Percentiles rank a stretch among this genome's conserved stretches.
Evolutionary conservation across 768 basidiomycete genomes (phyloP).

Genomic region (Multifurca ochricompacta): DNA sequence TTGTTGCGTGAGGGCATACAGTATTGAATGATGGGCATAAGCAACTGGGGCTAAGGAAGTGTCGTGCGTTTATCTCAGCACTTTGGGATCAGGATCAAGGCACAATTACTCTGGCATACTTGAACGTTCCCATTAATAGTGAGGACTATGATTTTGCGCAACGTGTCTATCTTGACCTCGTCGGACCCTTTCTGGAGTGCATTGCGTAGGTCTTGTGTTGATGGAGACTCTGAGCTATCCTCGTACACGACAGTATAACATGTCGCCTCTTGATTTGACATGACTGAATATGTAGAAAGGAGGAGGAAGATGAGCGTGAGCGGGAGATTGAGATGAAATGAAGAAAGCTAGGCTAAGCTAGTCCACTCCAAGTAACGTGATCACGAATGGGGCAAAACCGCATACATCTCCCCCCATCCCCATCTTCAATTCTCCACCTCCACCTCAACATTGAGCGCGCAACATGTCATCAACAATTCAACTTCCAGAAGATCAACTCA

Average conservation of each 20-base stretch:
- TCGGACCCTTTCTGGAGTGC: constrained; percentile 92
- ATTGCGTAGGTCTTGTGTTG: constrained; percentile 73
- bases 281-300: constrained; percentile 16
- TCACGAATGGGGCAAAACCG: not conserved
- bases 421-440: not conserved
- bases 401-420: no score
- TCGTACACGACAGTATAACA: constrained; percentile 80
- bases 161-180: constrained; percentile 93
- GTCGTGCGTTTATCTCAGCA: not conserved
- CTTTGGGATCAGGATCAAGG: not conserved
- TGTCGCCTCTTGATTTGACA: constrained; percentile 45
- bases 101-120: constrained; percentile 37
- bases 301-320: not conserved
- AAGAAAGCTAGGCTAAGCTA: not conserved
- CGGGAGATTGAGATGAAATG: not conserved
- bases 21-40: constrained; percentile 99
- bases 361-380: not conserved
- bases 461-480: constrained; percentile 44
- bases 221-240: constrained; percentile 63
- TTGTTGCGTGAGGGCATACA: constrained; percentile 94
- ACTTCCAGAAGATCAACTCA: constrained; percentile 54
- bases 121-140: constrained; percentile 94
- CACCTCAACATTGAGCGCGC: not conserved
- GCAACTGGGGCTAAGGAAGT: constrained; percentile 60
- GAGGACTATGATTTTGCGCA: constrained; percentile 87